Base-by-base conservation (phyloP, 2,329 filamentous ascomycete species). In the Pseudogymnoascus verrucosus region DNA sequence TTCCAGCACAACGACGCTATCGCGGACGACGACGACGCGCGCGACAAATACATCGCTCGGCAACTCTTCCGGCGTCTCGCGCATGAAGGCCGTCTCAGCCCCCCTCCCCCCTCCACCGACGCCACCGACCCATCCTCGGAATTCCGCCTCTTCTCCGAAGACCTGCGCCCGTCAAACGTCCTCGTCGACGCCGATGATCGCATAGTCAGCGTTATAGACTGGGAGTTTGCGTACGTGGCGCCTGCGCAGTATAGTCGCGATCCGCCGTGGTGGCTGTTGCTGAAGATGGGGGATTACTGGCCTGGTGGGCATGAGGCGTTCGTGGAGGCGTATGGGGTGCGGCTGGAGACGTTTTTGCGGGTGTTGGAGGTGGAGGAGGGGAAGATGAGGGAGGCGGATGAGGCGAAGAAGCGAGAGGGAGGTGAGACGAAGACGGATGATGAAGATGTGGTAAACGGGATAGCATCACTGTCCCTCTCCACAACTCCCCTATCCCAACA, bases 1-100 rank as follows among this genome's bases (percentile, higher is more conserved):
- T 77, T 77, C 62, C 76, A 80, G 66, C 75, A 73, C 60, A 78
- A 79, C 65, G 73, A 78, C 42, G 67, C 74, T 0, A 68, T 78
- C 2, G 62, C 64, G 0, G 70, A 72, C 1, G 76, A 73, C 23
- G 74, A 76, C 12, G 78, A 80, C 63, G 76, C 73, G 59, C 71
- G 75, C 3, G 76, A 75, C 26, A 79, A 80, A 64, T 79, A 78
- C 61, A 72, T 78, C 2, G 74, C 76, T 4, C 76, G 76, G 3
- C 73, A 76, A 23, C 66, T 80, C 0, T 79, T 79, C 64, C 76
- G 74, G 4, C 74, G 67, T 44, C 63, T 77, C 4, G 73, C 72
- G 28, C 37, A 10, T 8, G 40, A 42, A 5, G 39, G 39, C n/a
- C 39, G 39, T 8, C 39, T 42, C 16, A 23, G 21, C 21, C 21